These are phyloP conservation scores for Castanea sativa DNA, from an alignment of 306 rosid genomes.

Conservation along the genomic window DNA sequence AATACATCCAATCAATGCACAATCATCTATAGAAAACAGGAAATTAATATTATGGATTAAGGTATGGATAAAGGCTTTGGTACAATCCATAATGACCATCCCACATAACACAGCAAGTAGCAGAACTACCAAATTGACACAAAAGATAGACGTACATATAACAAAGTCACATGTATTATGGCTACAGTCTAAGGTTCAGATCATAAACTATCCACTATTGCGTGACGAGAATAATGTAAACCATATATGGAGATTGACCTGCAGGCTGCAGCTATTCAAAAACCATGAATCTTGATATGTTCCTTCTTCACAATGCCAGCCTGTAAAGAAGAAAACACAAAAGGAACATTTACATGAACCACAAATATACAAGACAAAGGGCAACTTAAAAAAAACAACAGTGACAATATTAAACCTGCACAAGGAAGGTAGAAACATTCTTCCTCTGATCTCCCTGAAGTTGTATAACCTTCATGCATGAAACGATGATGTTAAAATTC, in stretches of 20 bases:
- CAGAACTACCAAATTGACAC: neutral
- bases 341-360: neutral
- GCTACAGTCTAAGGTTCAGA: slow-evolving; percentile 24
- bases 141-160: slow-evolving; percentile 4
- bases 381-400: neutral
- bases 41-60: slow-evolving; percentile 31
- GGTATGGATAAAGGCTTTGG: slow-evolving; percentile 7
- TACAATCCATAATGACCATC: slow-evolving; percentile 30
- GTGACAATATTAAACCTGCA: slow-evolving; percentile 36
- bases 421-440: slow-evolving; percentile 59
- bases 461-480: slow-evolving; percentile 50
- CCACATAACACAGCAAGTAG: slow-evolving; percentile 26
- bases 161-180: slow-evolving; percentile 8
- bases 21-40: neutral
- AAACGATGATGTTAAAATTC: slow-evolving; percentile 10
- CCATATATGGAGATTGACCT: slow-evolving; percentile 21
- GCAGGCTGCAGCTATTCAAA: slow-evolving; percentile 24
- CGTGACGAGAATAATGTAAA: slow-evolving; percentile 14
- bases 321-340: slow-evolving; percentile 28
- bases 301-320: slow-evolving; percentile 67
- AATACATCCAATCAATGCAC: no score
- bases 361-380: neutral
- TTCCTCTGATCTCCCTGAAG: slow-evolving; percentile 68
- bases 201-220: slow-evolving; percentile 18
- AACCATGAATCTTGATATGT: slow-evolving; percentile 61